A percentile compares a stretch with the other conserved stretches of the same genome.
Evolutionary conservation across 2,329 filamentous ascomycete species (phyloP).

Genomic region (Teratosphaeria zuluensis): DNA sequence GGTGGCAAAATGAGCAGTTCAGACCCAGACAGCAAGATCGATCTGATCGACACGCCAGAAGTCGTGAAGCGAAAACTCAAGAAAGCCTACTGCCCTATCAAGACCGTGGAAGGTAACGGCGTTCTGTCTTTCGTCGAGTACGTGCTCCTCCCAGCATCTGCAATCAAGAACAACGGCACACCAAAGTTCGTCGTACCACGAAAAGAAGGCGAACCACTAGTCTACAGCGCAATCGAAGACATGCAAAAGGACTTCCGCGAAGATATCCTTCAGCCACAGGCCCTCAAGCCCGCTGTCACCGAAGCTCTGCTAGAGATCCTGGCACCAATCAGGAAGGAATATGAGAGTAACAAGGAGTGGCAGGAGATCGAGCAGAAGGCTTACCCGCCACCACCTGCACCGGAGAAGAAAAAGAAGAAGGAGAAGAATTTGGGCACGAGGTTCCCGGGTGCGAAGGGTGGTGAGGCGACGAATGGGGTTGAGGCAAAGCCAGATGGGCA

Average conservation of each 20-base stretch:
- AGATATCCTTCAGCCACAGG: conserved; percentile 63
- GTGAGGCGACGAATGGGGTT: conserved; percentile 18
- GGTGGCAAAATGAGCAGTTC: conserved; percentile 72
- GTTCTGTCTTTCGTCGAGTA: conserved; percentile 78
- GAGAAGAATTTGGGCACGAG: conserved; percentile 66
- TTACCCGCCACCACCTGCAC: conserved; percentile 60
- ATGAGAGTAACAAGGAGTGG: conserved; percentile 64
- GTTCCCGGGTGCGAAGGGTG: conserved; percentile 42
- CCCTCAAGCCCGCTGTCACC: conserved; percentile 75
- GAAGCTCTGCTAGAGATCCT: conserved; percentile 64
- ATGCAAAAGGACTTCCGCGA: conserved; percentile 71
- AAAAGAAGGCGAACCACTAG: conserved; percentile 59
- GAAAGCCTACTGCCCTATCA: conserved; percentile 72
- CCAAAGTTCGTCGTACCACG: conserved; percentile 58
- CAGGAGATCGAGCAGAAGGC: conserved; percentile 66
- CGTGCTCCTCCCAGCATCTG: conserved; percentile 68
- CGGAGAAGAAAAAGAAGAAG: conserved; percentile 57
- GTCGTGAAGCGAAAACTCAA: conserved; percentile 70
- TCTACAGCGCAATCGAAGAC: conserved; percentile 67
- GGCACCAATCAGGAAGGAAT: conserved; percentile 67
- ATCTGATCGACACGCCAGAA: conserved; percentile 74
- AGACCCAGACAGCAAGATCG: conserved; percentile 75
- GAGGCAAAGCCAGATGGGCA: conserved; percentile 36
- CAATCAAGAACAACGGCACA: conserved; percentile 45
- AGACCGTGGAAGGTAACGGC: conserved; percentile 73